Percentiles rank a stretch among this genome's conserved stretches.
These are phyloP conservation scores for Dothideomycetes sp. DNA, from an alignment of 2,329 filamentous ascomycete species.

Conservation along the genomic window DNA sequence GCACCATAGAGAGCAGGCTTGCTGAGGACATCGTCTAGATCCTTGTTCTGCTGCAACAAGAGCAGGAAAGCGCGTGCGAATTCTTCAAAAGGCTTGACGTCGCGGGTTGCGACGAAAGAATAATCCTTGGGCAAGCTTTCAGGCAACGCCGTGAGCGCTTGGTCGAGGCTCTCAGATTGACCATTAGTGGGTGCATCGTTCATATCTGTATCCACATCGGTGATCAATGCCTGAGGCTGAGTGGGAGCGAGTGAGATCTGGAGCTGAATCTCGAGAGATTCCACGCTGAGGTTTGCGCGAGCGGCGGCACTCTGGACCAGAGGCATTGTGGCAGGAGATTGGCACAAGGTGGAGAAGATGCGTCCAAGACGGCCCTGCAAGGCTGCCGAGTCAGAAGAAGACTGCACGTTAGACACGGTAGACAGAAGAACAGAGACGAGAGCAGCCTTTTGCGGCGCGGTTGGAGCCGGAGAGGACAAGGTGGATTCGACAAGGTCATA, in stretches of 20 bases:
- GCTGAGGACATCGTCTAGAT: conserved; percentile 10
- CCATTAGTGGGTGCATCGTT: conserved; percentile 25
- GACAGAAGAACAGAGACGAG: conserved; percentile 4
- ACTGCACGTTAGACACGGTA: background rate
- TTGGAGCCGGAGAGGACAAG: conserved; percentile 51
- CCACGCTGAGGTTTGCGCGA: conserved; percentile 61
- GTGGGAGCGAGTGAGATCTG: conserved; percentile 57
- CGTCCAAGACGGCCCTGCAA: conserved; percentile 25
- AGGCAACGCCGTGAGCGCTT: conserved; percentile 1
- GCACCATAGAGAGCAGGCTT: conserved; percentile 1
- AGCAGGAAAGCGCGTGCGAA: conserved; percentile 12
- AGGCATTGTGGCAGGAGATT: conserved; percentile 32
- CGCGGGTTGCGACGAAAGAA: conserved; percentile 14
- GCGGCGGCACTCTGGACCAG: conserved; percentile 60
- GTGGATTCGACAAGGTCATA: conserved; percentile 53
- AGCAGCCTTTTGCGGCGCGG: conserved; percentile 44
- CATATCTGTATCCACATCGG: conserved; percentile 46
- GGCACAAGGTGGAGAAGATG: conserved; percentile 24
- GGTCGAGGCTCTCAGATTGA: conserved; percentile 1
- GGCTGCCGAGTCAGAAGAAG: background rate
- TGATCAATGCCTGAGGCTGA: conserved; percentile 40
- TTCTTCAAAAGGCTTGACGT: conserved; percentile 8
- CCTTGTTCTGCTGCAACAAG: conserved; percentile 9
- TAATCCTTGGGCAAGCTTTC: background rate
- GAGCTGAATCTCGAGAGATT: conserved; percentile 65